Evolutionary conservation across 805 yeast genomes (phyloP).

Genomic region (Lipomyces lipofer): DNA sequence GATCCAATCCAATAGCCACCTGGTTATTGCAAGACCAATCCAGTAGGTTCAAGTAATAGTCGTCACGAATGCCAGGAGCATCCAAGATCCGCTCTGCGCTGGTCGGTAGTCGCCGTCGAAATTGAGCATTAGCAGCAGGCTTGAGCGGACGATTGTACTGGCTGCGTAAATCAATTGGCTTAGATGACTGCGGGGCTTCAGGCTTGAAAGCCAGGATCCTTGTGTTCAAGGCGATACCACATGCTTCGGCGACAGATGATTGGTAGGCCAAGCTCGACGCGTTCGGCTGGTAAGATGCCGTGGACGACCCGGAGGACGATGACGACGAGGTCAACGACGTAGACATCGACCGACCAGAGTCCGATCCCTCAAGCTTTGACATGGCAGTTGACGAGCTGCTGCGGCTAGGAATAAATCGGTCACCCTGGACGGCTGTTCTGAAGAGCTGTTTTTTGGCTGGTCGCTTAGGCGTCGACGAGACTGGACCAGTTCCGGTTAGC

Average conservation of each 20-base stretch:
- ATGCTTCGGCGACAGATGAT: slow-evolving; percentile 80
- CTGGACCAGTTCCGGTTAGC: slow-evolving; percentile 40
- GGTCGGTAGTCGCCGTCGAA: slow-evolving; percentile 65
- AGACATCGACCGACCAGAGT: neutral
- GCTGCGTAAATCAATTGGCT: slow-evolving; percentile 40
- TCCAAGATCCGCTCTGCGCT: slow-evolving; percentile 92
- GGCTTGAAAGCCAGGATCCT: slow-evolving; percentile 85
- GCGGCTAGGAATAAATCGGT: slow-evolving; percentile 63
- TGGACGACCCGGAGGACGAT: slow-evolving; percentile 41
- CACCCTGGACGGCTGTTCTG: slow-evolving; percentile 41
- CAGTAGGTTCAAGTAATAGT: slow-evolving; percentile 81
- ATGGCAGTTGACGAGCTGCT: slow-evolving; percentile 52
- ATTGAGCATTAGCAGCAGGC: slow-evolving; percentile 38
- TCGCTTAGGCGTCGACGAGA: slow-evolving; percentile 36
- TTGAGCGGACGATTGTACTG: slow-evolving; percentile 41
- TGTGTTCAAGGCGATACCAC: slow-evolving; percentile 81
- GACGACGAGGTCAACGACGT: slow-evolving; percentile 35
- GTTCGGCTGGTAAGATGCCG: slow-evolving; percentile 2
- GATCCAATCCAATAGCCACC: slow-evolving; percentile 85
- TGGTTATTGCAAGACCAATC: slow-evolving; percentile 85
- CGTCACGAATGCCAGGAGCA: slow-evolving; percentile 93
- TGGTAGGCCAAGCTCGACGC: slow-evolving; percentile 25
- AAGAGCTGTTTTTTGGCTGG: slow-evolving; percentile 33
- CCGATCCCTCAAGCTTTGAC: slow-evolving; percentile 42
- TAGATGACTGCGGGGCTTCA: slow-evolving; percentile 59